These are phyloP conservation scores for Ailanthus altissimus DNA, from an alignment of 345 rosid species.

Conservation along the genomic window DNA sequence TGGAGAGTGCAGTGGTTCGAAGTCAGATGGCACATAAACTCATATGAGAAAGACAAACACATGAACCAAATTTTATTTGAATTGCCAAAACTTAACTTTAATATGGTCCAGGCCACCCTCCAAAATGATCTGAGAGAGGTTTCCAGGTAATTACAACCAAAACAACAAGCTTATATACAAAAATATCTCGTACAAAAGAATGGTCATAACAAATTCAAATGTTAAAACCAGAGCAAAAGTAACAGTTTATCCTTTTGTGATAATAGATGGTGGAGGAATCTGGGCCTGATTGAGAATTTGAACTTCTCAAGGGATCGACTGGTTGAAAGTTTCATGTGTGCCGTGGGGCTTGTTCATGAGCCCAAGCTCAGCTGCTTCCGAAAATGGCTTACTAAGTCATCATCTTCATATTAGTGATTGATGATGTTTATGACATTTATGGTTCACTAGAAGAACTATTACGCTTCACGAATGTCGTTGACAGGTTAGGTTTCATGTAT, in stretches of 20 bases:
- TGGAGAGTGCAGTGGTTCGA: constrained; percentile 54
- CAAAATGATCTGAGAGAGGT: constrained; percentile 46
- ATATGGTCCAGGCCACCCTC: constrained; percentile 42
- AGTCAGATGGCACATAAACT: constrained; percentile 44
- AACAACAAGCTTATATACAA: not conserved
- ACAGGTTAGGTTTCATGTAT: constrained; percentile 24
- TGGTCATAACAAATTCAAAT: not conserved
- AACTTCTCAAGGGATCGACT: constrained; percentile 49
- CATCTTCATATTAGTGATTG: constrained; percentile 40
- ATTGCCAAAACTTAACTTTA: constrained; percentile 51
- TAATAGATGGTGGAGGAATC: constrained; percentile 57
- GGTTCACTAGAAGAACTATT: constrained; percentile 51
- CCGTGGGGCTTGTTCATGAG: constrained; percentile 42
- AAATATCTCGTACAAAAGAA: not conserved
- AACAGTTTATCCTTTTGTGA: not conserved
- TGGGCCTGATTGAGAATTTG: constrained; percentile 37
- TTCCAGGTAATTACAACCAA: constrained; percentile 34
- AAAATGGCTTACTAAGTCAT: constrained; percentile 45
- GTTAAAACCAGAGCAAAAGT: no score
- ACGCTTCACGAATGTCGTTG: constrained; percentile 47
- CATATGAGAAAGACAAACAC: constrained; percentile 12
- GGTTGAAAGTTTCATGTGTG: constrained; percentile 51
- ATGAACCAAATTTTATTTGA: constrained; percentile 17
- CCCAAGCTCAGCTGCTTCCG: constrained; percentile 37
- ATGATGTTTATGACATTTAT: constrained; percentile 56